Evolutionary conservation across 805 yeast genomes (phyloP), one percentile per base, ranked within the genome.

Genomic region (Zygosaccharomyces pseudorouxii): DNA sequence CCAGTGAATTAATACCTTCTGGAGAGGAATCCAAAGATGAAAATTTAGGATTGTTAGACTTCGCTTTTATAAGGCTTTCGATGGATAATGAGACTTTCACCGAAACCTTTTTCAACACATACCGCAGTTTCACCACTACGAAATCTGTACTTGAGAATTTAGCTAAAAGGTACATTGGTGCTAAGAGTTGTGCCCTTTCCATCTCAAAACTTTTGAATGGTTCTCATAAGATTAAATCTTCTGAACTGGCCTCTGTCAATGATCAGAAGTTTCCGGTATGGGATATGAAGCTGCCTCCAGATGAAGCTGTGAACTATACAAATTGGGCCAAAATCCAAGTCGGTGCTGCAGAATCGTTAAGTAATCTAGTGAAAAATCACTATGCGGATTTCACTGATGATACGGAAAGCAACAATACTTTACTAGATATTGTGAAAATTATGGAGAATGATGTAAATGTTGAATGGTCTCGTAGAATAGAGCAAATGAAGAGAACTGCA

Each of bases 371-470:
- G 18, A 75, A 79, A 40, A 82, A 84, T 55, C 87, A 85, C 61
- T 89, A 84, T 63, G 68, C 77, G 25, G 93, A 87, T 61, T 87
- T 90, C 59, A 75, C 83, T 3, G 85, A 82, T 61, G 87, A 85
- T 56, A 60, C 84, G 52, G 65, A 69, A 10, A 81, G 83, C 57
- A 81, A 84, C 55, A 69, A 72, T 4, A 71, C 76, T 2, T 75
- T 88, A 58, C 77, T 85, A 45, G 83, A 82, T 50, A 70, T 89
- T 39, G 67, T 89, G 54, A 82, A 81, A 54, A 67, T 78, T 7
- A 79, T 84, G 66, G 89, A 88, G 57, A 75, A 79, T 53, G 92
- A 84, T 53, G 78, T 85, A 8, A 63, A 67, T 3, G 62, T 65
- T 8, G 76, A 75, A 45, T 79, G 83, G 83, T 74, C 76, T 9